A percentile compares a stretch with the other conserved stretches of the same genome.
Evolutionary conservation across 1,139 yeast genomes (phyloP).

Genomic region (Magnusiomyces starmeri): DNA sequence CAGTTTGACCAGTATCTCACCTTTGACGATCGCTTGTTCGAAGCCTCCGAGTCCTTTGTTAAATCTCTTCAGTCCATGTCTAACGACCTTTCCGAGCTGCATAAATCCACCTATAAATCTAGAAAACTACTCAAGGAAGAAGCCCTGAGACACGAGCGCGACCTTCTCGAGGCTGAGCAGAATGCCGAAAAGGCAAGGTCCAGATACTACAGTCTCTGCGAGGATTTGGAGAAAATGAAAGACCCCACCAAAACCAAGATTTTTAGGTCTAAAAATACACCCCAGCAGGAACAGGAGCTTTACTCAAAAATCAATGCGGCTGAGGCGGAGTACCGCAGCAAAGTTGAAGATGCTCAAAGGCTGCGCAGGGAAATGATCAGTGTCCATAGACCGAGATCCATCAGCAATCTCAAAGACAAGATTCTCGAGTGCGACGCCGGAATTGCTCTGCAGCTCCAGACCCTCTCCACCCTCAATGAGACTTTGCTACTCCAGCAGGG

Average conservation of each 20-base stretch:
- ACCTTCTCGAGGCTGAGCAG: slow-evolving; percentile 69
- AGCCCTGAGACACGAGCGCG: slow-evolving; percentile 74
- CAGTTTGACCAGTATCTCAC: slow-evolving; percentile 64
- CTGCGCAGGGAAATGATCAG: slow-evolving; percentile 65
- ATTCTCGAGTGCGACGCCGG: slow-evolving; percentile 86
- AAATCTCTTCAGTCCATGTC: slow-evolving; percentile 77
- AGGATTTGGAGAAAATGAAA: slow-evolving; percentile 76
- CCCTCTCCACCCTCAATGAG: slow-evolving; percentile 82
- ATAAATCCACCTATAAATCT: slow-evolving; percentile 58
- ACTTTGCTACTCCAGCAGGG: slow-evolving; percentile 79
- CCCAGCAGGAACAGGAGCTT: slow-evolving; percentile 89
- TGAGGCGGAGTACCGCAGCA: slow-evolving; percentile 76
- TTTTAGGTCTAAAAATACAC: slow-evolving; percentile 69
- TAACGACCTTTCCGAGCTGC: slow-evolving; percentile 73
- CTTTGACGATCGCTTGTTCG: slow-evolving; percentile 67
- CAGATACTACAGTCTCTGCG: slow-evolving; percentile 73
- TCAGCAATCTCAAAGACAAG: slow-evolving; percentile 65
- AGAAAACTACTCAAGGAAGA: slow-evolving; percentile 77
- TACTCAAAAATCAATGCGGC: slow-evolving; percentile 74
- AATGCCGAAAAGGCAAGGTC: slow-evolving; percentile 84
- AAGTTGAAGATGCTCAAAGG: slow-evolving; percentile 65
- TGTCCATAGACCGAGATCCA: slow-evolving; percentile 69
- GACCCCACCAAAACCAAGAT: slow-evolving; percentile 74
- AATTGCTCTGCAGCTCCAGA: slow-evolving; percentile 76
- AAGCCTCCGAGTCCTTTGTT: slow-evolving; percentile 70